Evolutionary conservation across 257 asterid species (phyloP).

Genomic region (Forsythia viridissima): DNA sequence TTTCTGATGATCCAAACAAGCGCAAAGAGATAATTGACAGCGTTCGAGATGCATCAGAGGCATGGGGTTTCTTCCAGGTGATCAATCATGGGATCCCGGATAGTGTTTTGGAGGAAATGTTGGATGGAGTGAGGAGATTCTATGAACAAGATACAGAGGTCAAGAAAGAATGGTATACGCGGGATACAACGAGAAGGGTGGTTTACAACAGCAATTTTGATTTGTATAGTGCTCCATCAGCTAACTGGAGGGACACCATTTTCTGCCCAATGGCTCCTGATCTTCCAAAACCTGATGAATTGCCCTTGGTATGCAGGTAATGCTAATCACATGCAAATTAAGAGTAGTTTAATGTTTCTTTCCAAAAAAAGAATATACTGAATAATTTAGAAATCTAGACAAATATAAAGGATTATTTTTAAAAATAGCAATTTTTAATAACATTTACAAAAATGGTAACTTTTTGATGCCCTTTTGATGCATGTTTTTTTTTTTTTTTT

Average conservation of each 20-base stretch:
- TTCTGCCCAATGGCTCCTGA: conserved; percentile 43
- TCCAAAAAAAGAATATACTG: not conserved
- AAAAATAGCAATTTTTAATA: too few species aligned
- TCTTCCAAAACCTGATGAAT: conserved; percentile 30
- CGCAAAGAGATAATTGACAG: conserved; percentile 30
- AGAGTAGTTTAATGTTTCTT: not conserved
- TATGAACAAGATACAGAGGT: conserved; percentile 29
- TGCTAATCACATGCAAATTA: not conserved
- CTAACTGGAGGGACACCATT: conserved; percentile 51
- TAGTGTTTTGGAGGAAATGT: conserved; percentile 26
- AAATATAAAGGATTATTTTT: too few species aligned
- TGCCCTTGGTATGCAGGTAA: conserved; percentile 52
- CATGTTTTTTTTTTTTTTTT: too few species aligned
- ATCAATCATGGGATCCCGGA: conserved; percentile 35
- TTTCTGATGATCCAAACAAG: conserved; percentile 13
- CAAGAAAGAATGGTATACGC: conserved; percentile 31
- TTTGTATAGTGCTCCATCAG: conserved; percentile 30
- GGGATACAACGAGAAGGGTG: conserved; percentile 27
- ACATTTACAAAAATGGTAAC: too few species aligned
- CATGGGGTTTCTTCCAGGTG: conserved; percentile 56
- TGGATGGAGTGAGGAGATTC: conserved; percentile 22
- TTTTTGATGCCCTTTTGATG: too few species aligned
- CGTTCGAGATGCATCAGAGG: conserved; percentile 36
- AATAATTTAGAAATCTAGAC: too few species aligned
- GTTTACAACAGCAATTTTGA: conserved; percentile 39